These are phyloP conservation scores for Deakozyma indianensis DNA, from an alignment of 805 yeast genomes.

Conservation along the genomic window DNA sequence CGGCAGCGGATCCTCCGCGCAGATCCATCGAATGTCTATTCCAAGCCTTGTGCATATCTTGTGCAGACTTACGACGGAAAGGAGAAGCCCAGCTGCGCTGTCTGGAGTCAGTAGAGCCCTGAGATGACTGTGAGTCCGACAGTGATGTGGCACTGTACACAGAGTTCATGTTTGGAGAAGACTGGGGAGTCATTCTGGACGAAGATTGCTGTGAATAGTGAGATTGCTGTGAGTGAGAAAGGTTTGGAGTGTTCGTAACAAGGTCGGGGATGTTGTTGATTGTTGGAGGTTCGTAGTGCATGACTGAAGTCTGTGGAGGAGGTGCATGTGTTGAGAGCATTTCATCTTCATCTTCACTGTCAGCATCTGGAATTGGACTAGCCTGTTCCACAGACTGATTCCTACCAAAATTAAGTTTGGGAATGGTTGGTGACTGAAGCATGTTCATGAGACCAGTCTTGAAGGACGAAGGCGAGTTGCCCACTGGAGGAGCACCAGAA, in stretches of 20 bases:
- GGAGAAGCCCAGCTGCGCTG: conserved; percentile 1
- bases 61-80: neutral
- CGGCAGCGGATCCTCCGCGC: neutral
- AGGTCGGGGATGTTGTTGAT: neutral
- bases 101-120: conserved; percentile 3
- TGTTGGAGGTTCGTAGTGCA: neutral
- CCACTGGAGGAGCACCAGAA: neutral
- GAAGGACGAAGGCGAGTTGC: neutral
- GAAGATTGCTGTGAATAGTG: neutral
- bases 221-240: neutral
- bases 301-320: neutral
- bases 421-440: neutral
- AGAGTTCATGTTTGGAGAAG: neutral
- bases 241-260: neutral
- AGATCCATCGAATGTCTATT: neutral
- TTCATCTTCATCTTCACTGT: neutral
- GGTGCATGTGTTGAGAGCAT: neutral
- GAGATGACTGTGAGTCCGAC: conserved; percentile 1
- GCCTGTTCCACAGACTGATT: neutral
- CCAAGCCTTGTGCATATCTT: neutral
- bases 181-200: neutral
- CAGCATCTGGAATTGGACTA: neutral
- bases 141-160: conserved; percentile 1
- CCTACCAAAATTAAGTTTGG: neutral
- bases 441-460: neutral